A percentile compares a stretch with the other conserved stretches of the same genome.
phyloP scores from a whole-genome alignment of 2,329 filamentous ascomycete species.

The Phialophora verrucosa region DNA sequence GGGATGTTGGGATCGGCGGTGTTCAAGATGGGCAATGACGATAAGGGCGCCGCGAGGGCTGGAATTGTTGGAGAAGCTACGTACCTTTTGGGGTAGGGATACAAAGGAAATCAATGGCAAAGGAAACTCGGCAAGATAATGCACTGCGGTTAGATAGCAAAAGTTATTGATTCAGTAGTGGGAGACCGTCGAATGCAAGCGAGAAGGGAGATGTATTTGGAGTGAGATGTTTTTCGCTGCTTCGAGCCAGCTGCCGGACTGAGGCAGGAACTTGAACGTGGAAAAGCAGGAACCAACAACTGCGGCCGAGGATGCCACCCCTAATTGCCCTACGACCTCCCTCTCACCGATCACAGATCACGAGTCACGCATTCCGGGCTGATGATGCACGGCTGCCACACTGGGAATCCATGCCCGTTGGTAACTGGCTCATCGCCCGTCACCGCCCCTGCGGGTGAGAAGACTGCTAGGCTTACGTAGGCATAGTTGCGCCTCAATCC shows the following conservation, averaged over 20 bases:
- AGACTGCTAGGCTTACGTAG: conserved; percentile 17
- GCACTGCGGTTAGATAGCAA: conserved; percentile 2
- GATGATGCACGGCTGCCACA: conserved; percentile 5
- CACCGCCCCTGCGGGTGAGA: conserved; percentile 24
- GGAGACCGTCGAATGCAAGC: conserved; percentile 11
- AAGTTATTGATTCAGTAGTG: conserved; percentile 7
- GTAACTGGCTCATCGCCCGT: conserved; percentile 2
- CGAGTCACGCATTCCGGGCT: conserved; percentile 2
- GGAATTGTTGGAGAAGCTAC: conserved; percentile 25
- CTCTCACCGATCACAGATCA: conserved; percentile 9
- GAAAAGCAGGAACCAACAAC: not conserved
- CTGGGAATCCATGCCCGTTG: not conserved
- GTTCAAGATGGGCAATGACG: conserved; percentile 10
- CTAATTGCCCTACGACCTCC: not conserved
- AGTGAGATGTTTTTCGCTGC: not conserved
- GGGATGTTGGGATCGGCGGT: conserved; percentile 17
- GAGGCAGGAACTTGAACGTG: conserved; percentile 9
- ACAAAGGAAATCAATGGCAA: conserved; percentile 19
- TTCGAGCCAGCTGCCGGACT: conserved; percentile 2
- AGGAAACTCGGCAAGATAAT: conserved; percentile 11
- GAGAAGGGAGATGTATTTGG: not conserved
- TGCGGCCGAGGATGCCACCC: not conserved
- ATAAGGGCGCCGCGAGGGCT: conserved; percentile 12
- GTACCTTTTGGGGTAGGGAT: conserved; percentile 29
- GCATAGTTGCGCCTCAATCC: conserved; percentile 8